Evolutionary conservation across 305 asterid species (phyloP), one percentile per base, ranked within the genome.

Genomic region (Salvia sclarea): DNA sequence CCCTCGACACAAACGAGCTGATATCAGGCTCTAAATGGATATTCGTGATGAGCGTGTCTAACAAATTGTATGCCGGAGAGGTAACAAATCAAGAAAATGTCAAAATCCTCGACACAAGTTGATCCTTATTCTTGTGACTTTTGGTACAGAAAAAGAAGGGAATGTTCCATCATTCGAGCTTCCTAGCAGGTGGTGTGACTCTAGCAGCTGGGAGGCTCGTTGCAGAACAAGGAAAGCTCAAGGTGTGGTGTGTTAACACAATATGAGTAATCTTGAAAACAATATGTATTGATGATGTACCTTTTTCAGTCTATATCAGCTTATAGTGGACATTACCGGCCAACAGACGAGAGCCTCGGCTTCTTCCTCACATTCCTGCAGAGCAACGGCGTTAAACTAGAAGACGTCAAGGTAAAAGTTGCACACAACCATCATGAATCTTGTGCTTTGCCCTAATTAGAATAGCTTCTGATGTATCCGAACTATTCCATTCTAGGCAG

Each of bases 121-220:
- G 47, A 70, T 44, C n/a, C 40, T 6, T 5, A 37, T 24, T 16
- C 4, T 24, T 0, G 37, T 40, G 20, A 12, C 41, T 1, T 25
- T 41, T 57, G 12, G n/a, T 33, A 12, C 78, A 76, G 80, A 85
- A 87, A 81, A 79, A 40, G 63, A 85, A 82, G 65, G 95, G 95
- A 49, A 49, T 55, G 25, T 83, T 87, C 72, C 91, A 85, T 40
- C 95, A 85, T 77, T 85, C 95, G 5, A 87, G 95, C 67, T 87
- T 87, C 58, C 76, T 87, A 11, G 95, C 91, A 25, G 95, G 89
- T n/a, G 91, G 88, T 31, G 86, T 86, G 22, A 79, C 86, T 11
- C 66, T 83, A 43, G 79, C 91, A 52, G 91, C 95, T 8, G 91
- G 95, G 56, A 69, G 91, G 73, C 77, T 87, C 45, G 74, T 76